phyloP scores from a whole-genome alignment of 2,329 filamentous ascomycete genomes.

The Emmonsiellopsis sp. region DNA sequence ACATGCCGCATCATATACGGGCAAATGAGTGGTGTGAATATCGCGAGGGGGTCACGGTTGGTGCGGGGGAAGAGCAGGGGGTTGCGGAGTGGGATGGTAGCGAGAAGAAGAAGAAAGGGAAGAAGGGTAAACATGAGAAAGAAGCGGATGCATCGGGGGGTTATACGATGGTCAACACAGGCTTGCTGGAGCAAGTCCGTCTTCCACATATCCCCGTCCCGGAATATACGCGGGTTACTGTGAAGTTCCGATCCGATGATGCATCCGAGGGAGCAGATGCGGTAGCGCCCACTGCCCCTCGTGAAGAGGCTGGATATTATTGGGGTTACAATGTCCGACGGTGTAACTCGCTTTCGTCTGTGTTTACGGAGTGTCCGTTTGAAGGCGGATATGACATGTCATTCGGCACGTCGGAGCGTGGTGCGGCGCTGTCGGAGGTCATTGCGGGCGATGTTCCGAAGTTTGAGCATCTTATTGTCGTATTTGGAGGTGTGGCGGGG shows the following conservation, averaged over 20 bases:
- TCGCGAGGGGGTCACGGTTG: constrained; percentile 63
- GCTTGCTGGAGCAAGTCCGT: constrained; percentile 38
- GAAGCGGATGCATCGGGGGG: constrained; percentile 22
- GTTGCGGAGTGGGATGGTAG: not conserved
- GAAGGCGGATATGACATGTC: constrained; percentile 73
- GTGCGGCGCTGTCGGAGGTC: constrained; percentile 38
- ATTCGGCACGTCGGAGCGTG: constrained; percentile 75
- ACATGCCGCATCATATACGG: constrained; percentile 76
- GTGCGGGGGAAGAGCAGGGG: constrained; percentile 28
- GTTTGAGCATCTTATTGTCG: constrained; percentile 60
- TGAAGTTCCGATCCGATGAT: constrained; percentile 48
- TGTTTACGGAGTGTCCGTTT: constrained; percentile 69
- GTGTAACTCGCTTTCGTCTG: constrained; percentile 55
- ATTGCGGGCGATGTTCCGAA: constrained; percentile 35
- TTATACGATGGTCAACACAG: constrained; percentile 39
- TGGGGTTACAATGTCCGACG: constrained; percentile 72
- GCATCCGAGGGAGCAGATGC: constrained; percentile 42
- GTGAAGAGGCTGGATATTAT: constrained; percentile 71
- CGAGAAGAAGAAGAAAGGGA: constrained; percentile 7
- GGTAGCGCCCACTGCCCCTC: constrained; percentile 58
- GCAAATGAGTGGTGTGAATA: constrained; percentile 69
- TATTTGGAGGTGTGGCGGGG: constrained; percentile 73
- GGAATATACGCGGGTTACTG: constrained; percentile 61
- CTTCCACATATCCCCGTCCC: constrained; percentile 53
- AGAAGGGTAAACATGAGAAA: constrained; percentile 31